phyloP scores from a whole-genome alignment of 345 rosid genomes.

The Carallia brachiata region DNA sequence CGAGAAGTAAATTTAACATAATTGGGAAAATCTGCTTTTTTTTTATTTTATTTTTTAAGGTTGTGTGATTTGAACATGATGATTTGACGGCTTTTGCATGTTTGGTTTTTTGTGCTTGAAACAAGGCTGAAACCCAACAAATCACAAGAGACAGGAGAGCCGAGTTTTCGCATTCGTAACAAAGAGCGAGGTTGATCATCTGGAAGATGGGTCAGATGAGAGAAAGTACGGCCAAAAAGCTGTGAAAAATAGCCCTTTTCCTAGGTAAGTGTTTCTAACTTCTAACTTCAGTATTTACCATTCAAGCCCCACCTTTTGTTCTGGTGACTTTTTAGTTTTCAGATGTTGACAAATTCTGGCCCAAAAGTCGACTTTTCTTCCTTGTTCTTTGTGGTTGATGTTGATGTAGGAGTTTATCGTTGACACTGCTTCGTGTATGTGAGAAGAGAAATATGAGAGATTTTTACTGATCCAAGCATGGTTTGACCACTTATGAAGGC shows the following conservation, averaged over 20 bases:
- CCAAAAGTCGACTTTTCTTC: conserved; percentile 4
- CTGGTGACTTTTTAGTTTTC: background rate
- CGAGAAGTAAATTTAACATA: conserved; percentile 7
- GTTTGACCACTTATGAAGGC: conserved; percentile 95
- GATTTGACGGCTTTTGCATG: conserved; percentile 9
- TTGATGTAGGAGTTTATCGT: conserved; percentile 81
- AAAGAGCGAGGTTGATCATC: conserved; percentile 96
- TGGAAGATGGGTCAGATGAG: conserved; percentile 98
- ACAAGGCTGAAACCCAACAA: conserved; percentile 61
- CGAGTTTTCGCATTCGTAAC: conserved; percentile 96
- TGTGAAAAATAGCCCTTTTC: conserved; percentile 94
- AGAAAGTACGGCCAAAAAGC: conserved; percentile 99
- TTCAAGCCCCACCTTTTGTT: background rate
- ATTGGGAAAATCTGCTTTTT: conserved; percentile 1
- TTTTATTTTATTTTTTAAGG: background rate
- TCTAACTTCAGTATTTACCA: conserved; percentile 22
- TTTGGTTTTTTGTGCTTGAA: conserved; percentile 10
- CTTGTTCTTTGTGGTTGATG: conserved; percentile 4
- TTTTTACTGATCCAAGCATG: conserved; percentile 63
- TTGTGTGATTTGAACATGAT: background rate
- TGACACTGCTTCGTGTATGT: conserved; percentile 87
- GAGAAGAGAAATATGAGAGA: conserved; percentile 89
- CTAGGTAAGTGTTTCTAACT: conserved; percentile 46
- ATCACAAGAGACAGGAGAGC: conserved; percentile 79
- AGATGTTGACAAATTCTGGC: background rate